A percentile compares a stretch with the other conserved stretches of the same genome.
phyloP scores from a whole-genome alignment of 1,139 yeast genomes.

The Zhuliangozyma blackwelliae region DNA sequence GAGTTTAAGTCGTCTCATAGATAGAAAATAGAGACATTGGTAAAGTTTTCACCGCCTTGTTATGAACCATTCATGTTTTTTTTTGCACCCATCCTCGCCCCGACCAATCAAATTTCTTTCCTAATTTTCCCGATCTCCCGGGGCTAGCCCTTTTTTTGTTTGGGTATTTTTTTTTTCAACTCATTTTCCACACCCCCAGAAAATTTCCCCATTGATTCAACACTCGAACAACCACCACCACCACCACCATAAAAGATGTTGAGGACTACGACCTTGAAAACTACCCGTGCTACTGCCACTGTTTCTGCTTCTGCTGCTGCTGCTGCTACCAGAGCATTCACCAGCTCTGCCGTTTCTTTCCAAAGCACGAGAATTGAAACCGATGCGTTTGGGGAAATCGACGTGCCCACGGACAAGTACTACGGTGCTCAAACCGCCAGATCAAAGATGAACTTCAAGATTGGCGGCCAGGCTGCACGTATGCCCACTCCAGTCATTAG shows the following conservation, averaged over 20 bases:
- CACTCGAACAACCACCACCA: no score
- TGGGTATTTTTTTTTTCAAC: slow-evolving; percentile 1
- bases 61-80: no score
- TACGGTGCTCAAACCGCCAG: slow-evolving; percentile 97
- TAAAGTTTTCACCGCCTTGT: no score
- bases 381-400: slow-evolving; percentile 89
- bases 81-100: no score
- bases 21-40: background rate
- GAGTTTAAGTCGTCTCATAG: slow-evolving; percentile 10
- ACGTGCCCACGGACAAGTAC: slow-evolving; percentile 72
- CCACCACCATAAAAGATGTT: no score
- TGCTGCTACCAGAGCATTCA: slow-evolving; percentile 22
- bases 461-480: slow-evolving; percentile 66
- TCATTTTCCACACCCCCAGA: no score
- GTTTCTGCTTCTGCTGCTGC: no score
- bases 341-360: slow-evolving; percentile 21
- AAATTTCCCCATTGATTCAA: no score
- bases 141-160: no score
- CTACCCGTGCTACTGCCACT: no score
- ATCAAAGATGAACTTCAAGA: slow-evolving; percentile 80
- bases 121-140: no score
- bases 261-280: no score
- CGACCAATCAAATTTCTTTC: background rate
- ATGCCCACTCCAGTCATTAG: slow-evolving; percentile 81
- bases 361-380: slow-evolving; percentile 62